These are phyloP conservation scores for Mycosphaerella sp. DNA, from an alignment of 2,329 filamentous ascomycete species.

Conservation along the genomic window DNA sequence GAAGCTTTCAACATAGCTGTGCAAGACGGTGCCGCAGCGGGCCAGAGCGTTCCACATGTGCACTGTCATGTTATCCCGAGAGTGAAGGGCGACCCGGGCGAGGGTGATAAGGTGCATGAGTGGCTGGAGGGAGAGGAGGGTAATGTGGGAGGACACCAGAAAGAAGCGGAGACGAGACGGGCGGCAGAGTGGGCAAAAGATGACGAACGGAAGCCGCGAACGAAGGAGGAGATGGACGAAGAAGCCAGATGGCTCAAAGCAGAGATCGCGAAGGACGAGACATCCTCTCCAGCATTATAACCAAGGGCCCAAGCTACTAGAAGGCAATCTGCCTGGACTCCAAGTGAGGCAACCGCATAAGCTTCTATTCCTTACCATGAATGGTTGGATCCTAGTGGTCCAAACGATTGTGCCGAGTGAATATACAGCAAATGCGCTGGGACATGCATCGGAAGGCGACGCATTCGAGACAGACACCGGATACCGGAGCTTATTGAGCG, in stretches of 20 bases:
- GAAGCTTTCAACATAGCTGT: slow-evolving; percentile 86
- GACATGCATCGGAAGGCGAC: too few species aligned
- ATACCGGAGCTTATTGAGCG: too few species aligned
- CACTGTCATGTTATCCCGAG: slow-evolving; percentile 89
- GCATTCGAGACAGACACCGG: too few species aligned
- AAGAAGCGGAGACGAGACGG: slow-evolving; percentile 48
- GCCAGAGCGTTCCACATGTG: slow-evolving; percentile 89
- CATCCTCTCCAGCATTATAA: neutral
- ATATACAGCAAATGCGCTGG: too few species aligned
- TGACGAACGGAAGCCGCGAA: slow-evolving; percentile 57
- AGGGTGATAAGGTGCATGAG: slow-evolving; percentile 71
- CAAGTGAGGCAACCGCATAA: too few species aligned
- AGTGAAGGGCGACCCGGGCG: slow-evolving; percentile 51
- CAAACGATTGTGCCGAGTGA: too few species aligned
- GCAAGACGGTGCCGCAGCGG: slow-evolving; percentile 86
- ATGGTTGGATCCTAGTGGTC: too few species aligned
- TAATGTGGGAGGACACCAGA: slow-evolving; percentile 67
- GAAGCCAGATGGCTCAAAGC: slow-evolving; percentile 65
- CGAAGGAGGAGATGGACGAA: slow-evolving; percentile 66
- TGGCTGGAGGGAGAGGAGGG: slow-evolving; percentile 78
- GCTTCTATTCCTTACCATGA: too few species aligned
- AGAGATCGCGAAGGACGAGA: slow-evolving; percentile 46
- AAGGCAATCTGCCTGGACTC: too few species aligned
- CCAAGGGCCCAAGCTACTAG: too few species aligned
- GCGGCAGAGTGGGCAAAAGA: slow-evolving; percentile 57